Conservation (phyloP, 176 grass and related monocot species). For the Otatea glauca region DNA sequence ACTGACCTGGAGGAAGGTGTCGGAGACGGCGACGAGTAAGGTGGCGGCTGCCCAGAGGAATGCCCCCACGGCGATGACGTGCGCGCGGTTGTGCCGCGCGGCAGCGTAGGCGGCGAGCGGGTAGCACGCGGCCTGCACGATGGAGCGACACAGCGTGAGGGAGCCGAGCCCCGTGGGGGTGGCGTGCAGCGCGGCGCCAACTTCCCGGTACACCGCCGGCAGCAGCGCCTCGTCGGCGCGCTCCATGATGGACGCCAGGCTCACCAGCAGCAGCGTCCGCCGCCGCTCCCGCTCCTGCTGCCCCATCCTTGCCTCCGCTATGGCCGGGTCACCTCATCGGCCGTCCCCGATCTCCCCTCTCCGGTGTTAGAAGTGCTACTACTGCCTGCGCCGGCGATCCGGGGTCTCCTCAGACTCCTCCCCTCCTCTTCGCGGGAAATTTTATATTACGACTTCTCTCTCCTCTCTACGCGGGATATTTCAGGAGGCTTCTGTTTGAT, state of each 20-base stretch:
- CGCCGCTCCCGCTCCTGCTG: slow-evolving; percentile 35
- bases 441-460: slow-evolving; percentile 40
- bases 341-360: not conserved
- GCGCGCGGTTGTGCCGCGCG: slow-evolving; percentile 67
- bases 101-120: slow-evolving; percentile 79
- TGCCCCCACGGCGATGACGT: slow-evolving; percentile 70
- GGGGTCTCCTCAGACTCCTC: not conserved
- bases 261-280: slow-evolving; percentile 72
- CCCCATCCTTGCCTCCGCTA: not conserved
- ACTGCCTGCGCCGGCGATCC: slow-evolving; percentile 21
- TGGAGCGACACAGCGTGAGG: slow-evolving; percentile 77
- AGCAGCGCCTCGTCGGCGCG: slow-evolving; percentile 87
- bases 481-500: accelerated
- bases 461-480: not conserved
- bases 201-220: slow-evolving; percentile 88
- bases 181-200: slow-evolving; percentile 67
- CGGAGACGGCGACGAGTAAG: slow-evolving; percentile 82
- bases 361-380: not conserved
- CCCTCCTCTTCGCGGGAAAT: slow-evolving; percentile 43
- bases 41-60: slow-evolving; percentile 90
- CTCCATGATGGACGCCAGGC: slow-evolving; percentile 92
- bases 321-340: not conserved
- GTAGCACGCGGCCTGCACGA: slow-evolving; percentile 87
- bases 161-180: slow-evolving; percentile 72
- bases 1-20: slow-evolving; percentile 75